Base-by-base conservation (phyloP, 176 grass and related monocot species). In the Aegilops sharonensis region DNA sequence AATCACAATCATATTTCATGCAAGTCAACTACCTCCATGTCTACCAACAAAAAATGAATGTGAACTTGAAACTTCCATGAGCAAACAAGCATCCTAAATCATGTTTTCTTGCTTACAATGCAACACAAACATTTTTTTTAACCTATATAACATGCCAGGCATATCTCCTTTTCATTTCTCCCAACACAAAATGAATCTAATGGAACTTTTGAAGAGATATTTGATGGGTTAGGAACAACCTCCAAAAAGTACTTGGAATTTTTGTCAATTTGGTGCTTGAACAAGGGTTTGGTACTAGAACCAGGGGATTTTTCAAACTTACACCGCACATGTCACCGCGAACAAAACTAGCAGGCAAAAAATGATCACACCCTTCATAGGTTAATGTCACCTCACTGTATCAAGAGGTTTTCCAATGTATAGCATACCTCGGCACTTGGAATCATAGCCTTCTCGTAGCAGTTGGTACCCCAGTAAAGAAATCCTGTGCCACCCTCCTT, bases 401-500 rank as follows among this genome's bases (percentile, higher is more conserved):
- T 43, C 6, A 77, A 78, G 61, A 20, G 60, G 30, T 11, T 50
- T 89, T 63, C 17, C 12, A 47, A 67, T 59, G 61, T 45, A 64
- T n/a, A 84, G 21, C 35, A 45, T 94, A 99, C 97, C 97, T 99
- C 97, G 48, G 97, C 94, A 89, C 97, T 92, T 61, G 97, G 92
- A 27, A 92, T 89, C 84, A 87, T 94, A 65, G 97, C 89, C 85
- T 96, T 99, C 77, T 99, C 97, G 34, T 96, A 99, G 78, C 97
- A 99, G 78, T 99, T 99, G 62, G 90, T 77, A 87, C 97, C 97
- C 94, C 97, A 99, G 78, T 99, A 99, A 83, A 99, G 92, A 81
- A 99, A 99, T 52, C 97, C 94, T 77, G 92, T 99, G 45, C 92
- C 94, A n/a, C 97, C 97, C 75, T 99, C 97, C 83, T 98, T 96